Conservation (phyloP, 345 rosid species). For the Diplotaxis tenuifolia region DNA sequence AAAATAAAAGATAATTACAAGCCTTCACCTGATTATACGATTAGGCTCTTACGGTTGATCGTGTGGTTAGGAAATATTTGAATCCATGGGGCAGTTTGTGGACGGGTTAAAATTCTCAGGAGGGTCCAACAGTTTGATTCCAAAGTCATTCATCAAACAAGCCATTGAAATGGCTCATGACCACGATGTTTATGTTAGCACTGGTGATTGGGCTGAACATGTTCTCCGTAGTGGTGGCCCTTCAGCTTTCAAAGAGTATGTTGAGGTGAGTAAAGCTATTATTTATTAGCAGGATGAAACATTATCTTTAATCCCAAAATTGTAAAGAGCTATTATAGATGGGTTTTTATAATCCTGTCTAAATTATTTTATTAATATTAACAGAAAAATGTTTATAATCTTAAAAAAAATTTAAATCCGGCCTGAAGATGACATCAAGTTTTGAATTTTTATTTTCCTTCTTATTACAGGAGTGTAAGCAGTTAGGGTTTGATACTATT, state of each 20-base stretch:
- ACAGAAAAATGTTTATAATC: too few species aligned
- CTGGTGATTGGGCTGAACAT: slow-evolving; percentile 94
- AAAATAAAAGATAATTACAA: too few species aligned
- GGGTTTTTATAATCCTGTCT: too few species aligned
- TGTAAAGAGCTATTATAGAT: too few species aligned
- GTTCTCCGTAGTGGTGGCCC: slow-evolving; percentile 64
- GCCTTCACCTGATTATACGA: background rate
- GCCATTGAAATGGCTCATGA: slow-evolving; percentile 72
- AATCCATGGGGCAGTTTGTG: slow-evolving; percentile 60
- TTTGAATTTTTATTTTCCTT: too few species aligned
- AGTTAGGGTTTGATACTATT: slow-evolving; percentile 78
- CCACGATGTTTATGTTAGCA: slow-evolving; percentile 80
- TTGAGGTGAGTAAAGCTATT: slow-evolving; percentile 50
- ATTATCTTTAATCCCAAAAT: too few species aligned
- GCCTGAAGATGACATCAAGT: too few species aligned
- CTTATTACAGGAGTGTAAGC: slow-evolving; percentile 66
- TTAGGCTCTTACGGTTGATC: background rate
- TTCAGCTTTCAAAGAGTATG: slow-evolving; percentile 71
- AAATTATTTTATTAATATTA: too few species aligned
- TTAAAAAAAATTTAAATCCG: too few species aligned
- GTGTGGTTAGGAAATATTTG: slow-evolving; percentile 64
- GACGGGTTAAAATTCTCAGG: slow-evolving; percentile 80
- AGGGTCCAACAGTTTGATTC: slow-evolving; percentile 76
- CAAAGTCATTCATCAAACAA: slow-evolving; percentile 64
- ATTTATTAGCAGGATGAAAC: too few species aligned